Percentiles rank a stretch among this genome's conserved stretches.
phyloP scores from a whole-genome alignment of 2,329 filamentous ascomycete species.

The Podosphaera xanthii region DNA sequence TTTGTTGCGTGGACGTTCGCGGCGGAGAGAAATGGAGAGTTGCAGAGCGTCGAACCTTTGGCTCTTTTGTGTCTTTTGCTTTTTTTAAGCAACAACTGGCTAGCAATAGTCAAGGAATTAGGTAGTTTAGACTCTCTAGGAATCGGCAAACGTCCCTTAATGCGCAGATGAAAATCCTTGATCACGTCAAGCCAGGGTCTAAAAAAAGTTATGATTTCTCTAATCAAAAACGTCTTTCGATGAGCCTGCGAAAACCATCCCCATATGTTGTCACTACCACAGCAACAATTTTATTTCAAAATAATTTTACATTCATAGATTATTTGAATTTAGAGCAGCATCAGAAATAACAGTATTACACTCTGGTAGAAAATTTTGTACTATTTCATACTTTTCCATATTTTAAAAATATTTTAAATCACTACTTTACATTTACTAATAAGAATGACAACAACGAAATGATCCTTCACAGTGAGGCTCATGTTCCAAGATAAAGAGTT shows the following conservation, averaged over 20 bases:
- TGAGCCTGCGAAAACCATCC: not conserved
- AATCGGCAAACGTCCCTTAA: too few species aligned
- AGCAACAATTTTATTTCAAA: not conserved
- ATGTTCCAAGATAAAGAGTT: not conserved
- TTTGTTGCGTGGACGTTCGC: too few species aligned
- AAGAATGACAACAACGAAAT: not conserved
- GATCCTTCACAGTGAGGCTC: not conserved
- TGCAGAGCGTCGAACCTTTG: too few species aligned
- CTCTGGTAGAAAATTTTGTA: not conserved
- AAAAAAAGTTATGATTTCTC: too few species aligned
- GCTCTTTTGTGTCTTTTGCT: too few species aligned
- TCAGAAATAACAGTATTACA: not conserved
- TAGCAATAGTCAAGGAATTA: too few species aligned
- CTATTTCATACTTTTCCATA: not conserved
- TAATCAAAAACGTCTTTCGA: not conserved
- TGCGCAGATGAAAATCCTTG: too few species aligned
- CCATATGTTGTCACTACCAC: not conserved
- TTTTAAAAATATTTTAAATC: not conserved
- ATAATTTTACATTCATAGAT: not conserved
- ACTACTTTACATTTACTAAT: not conserved
- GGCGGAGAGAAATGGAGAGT: too few species aligned
- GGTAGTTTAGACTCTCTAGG: too few species aligned
- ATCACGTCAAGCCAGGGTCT: too few species aligned
- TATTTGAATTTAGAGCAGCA: not conserved
- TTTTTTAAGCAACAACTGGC: too few species aligned